phyloP scores from a whole-genome alignment of 2,329 filamentous ascomycete species.

The Fusarium nygamai region DNA sequence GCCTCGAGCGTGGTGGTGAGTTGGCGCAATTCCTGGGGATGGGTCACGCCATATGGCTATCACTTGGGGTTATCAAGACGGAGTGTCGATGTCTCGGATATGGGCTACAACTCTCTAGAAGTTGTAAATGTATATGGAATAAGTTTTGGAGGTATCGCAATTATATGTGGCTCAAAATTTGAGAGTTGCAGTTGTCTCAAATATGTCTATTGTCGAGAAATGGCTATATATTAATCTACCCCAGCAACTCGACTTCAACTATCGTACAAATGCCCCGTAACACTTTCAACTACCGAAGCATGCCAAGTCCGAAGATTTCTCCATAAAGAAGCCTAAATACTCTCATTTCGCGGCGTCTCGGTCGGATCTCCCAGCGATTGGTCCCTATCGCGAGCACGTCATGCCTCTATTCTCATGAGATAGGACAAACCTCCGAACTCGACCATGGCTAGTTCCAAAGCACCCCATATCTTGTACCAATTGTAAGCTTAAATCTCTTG shows the following conservation, averaged over 20 bases:
- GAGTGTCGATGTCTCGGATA: background rate
- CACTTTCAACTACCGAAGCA: background rate
- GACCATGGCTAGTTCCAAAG: slow-evolving; percentile 4
- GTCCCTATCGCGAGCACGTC: slow-evolving; percentile 32
- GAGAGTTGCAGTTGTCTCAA: background rate
- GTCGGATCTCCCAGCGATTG: slow-evolving; percentile 38
- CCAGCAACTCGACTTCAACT: background rate
- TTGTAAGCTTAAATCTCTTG: background rate
- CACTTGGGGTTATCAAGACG: background rate
- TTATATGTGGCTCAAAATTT: background rate
- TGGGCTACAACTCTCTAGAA: fast-evolving
- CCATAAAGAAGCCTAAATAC: background rate
- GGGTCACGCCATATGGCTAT: slow-evolving; percentile 39
- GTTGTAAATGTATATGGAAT: fast-evolving
- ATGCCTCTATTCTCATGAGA: slow-evolving; percentile 27
- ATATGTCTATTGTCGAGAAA: background rate
- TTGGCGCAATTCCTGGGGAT: slow-evolving; percentile 41
- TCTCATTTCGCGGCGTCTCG: slow-evolving; percentile 25
- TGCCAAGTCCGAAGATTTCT: background rate
- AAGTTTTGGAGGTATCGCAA: fast-evolving
- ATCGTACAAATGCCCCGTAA: background rate
- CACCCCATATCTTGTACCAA: background rate
- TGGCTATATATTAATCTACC: background rate
- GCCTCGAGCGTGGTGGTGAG: background rate
- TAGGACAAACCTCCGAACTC: slow-evolving; percentile 18